A percentile compares a stretch with the other conserved stretches of the same genome.
phyloP scores from a whole-genome alignment of 257 asterid genomes.

The Cordia subcordata region DNA sequence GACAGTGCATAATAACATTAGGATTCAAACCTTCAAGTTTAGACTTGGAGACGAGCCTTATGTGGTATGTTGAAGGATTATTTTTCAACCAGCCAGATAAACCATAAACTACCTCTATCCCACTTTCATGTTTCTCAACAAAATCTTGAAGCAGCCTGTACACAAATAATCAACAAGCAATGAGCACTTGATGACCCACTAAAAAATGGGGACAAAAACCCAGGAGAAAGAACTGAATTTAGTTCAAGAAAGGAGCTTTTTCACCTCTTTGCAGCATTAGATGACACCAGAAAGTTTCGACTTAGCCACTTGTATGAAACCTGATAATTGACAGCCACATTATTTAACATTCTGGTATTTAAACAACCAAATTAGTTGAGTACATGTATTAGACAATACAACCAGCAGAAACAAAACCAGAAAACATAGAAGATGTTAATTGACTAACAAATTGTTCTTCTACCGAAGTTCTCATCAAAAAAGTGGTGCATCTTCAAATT shows the following conservation, averaged over 20 bases:
- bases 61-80: conserved; percentile 60
- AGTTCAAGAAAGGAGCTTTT: neutral
- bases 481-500: too few species aligned
- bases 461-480: too few species aligned
- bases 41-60: conserved; percentile 61
- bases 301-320: too few species aligned
- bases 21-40: conserved; percentile 61
- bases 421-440: too few species aligned
- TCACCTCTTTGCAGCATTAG: conserved; percentile 29
- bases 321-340: too few species aligned
- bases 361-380: too few species aligned
- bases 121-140: conserved; percentile 63
- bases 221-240: neutral
- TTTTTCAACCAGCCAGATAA: conserved; percentile 83
- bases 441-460: too few species aligned
- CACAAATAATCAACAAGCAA: conserved; percentile 10
- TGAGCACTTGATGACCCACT: neutral
- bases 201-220: too few species aligned
- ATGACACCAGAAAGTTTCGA: too few species aligned
- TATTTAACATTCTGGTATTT: too few species aligned
- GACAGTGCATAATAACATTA: conserved; percentile 1
- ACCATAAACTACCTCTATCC: conserved; percentile 58
- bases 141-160: conserved; percentile 79
- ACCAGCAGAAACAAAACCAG: neutral
- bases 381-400: neutral